Evolutionary conservation across 768 basidiomycete species (phyloP), one percentile per base, ranked within the genome.

Genomic region (Mycena vulgaris): DNA sequence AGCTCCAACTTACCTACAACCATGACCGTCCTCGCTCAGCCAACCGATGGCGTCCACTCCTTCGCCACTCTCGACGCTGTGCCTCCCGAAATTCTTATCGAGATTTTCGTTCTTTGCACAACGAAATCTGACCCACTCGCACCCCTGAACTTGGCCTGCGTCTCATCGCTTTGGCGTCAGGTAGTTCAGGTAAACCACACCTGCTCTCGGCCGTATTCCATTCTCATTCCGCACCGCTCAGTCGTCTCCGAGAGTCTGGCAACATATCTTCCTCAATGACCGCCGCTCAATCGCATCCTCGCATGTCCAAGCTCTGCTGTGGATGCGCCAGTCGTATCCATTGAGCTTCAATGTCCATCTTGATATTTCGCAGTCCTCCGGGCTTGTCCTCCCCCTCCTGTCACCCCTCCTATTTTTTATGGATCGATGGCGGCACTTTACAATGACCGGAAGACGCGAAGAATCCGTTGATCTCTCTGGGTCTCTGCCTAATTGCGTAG

Each of bases 21-120:
- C 45, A 57, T 58, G 55, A 5, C 31, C n/a, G 0, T 21, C 14
- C 19, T 64, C 39, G 28, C 28, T 13, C 51, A 30, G 5, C 23
- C 40, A 30, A 10, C 27, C 27, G 42, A 47, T 33, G 42, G 31
- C n/a, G 10, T 31, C 47, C 28, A 45, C 58, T 59, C 17, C 28
- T 63, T 47, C 52, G 42, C 30, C 37, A 42, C 51, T 42, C 65
- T 84, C 39, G 60, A 76, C 31, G 57, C 63, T 35, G 80, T 93
- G 19, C 92, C 92, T 0, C 80, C 86, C 14, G 92, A 94, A 66
- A 77, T 94, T 16, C 84, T 93, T 30, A 83, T 88, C 70, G 87
- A 91, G 65, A 88, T 92, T 52, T 93, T 93, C 78, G 77, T 77
- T 5, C 83, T 81, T 47, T 84, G 82, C 69, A 81, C 83, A 1